phyloP scores from a whole-genome alignment of 352 stramenopile genomes.

The Pilasporangium apinafurcum region DNA sequence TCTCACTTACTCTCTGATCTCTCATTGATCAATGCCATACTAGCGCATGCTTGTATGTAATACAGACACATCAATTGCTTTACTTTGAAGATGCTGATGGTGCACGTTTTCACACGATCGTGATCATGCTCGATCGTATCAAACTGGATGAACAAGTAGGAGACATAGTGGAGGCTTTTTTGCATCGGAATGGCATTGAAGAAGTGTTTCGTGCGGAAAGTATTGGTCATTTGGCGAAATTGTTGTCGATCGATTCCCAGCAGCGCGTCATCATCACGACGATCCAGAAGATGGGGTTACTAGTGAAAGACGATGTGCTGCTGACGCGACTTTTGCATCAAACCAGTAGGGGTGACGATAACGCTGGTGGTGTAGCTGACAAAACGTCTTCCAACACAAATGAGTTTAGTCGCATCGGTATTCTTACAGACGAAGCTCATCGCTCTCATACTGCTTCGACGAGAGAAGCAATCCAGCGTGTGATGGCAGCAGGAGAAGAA shows the following conservation, averaged over 20 bases:
- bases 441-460: conserved; percentile 69
- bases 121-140: conserved; percentile 77
- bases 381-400: neutral
- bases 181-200: conserved; percentile 66
- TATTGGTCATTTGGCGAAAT: conserved; percentile 54
- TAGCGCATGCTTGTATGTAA: neutral
- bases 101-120: conserved; percentile 63
- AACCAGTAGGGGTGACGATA: conserved; percentile 5
- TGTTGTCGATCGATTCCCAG: conserved; percentile 24
- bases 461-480: conserved; percentile 53
- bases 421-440: conserved; percentile 83
- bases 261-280: conserved; percentile 78
- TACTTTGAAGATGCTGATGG: conserved; percentile 30
- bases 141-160: conserved; percentile 81
- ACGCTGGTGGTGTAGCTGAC: neutral
- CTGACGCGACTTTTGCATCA: conserved; percentile 60
- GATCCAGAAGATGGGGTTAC: conserved; percentile 70
- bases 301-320: conserved; percentile 63
- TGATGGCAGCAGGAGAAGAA: conserved; percentile 46
- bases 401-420: conserved; percentile 54
- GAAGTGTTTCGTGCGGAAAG: conserved; percentile 68
- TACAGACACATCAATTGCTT: conserved; percentile 57
- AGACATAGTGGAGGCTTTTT: conserved; percentile 57
- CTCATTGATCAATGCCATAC: neutral
- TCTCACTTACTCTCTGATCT: neutral